A percentile compares a stretch with the other conserved stretches of the same genome.
Conservation (phyloP, 2,329 filamentous ascomycete genomes). For the Hypoxylon sp. region DNA sequence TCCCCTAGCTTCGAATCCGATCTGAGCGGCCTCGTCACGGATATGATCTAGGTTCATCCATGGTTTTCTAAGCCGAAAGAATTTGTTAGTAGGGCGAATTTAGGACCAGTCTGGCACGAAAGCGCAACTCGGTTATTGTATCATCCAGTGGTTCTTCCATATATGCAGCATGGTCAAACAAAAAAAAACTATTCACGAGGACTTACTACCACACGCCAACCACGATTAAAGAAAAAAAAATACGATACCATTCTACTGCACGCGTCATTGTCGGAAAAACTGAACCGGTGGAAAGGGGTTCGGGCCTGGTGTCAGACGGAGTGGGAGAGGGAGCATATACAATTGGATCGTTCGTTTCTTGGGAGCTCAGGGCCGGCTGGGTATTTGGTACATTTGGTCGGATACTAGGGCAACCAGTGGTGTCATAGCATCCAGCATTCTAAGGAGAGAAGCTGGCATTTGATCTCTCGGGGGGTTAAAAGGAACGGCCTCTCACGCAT, state of each 20-base stretch:
- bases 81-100: constrained; percentile 9
- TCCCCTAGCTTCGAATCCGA: constrained; percentile 16
- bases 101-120: constrained; percentile 14
- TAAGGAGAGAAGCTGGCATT: constrained; percentile 35
- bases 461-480: constrained; percentile 31
- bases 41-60: constrained; percentile 15
- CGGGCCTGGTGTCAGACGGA: constrained; percentile 36
- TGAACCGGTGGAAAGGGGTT: constrained; percentile 35
- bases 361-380: constrained; percentile 41
- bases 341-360: constrained; percentile 41
- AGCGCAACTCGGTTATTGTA: constrained; percentile 36
- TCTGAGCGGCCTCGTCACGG: constrained; percentile 22
- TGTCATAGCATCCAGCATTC: constrained; percentile 41
- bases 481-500: constrained; percentile 33
- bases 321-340: constrained; percentile 32
- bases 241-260: constrained; percentile 37
- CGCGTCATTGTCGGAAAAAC: constrained; percentile 31
- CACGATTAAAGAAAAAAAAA: constrained; percentile 30
- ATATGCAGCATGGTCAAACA: constrained; percentile 36
- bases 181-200: constrained; percentile 27
- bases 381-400: constrained; percentile 40
- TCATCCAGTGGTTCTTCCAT: constrained; percentile 36
- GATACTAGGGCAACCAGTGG: constrained; percentile 36
- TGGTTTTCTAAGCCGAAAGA: constrained; percentile 6
- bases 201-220: constrained; percentile 26